Evolutionary conservation across 331 rosid genomes (phyloP).

Genomic region (Saraca asoca): DNA sequence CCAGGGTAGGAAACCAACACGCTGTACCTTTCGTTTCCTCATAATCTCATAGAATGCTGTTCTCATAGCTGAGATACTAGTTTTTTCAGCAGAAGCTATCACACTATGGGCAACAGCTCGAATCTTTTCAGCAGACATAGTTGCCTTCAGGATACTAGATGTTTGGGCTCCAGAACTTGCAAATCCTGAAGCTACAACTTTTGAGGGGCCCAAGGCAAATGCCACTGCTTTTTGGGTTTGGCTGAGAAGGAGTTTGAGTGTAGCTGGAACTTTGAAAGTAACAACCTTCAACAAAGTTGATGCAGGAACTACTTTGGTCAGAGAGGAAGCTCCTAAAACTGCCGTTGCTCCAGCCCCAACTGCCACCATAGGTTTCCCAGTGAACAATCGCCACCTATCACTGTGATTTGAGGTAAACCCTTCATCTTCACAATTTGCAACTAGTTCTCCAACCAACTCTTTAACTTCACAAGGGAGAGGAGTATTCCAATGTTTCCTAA

Average conservation of each 20-base stretch:
- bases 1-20: constrained; percentile 69
- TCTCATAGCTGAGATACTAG: constrained; percentile 80
- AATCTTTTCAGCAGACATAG: constrained; percentile 73
- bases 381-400: constrained; percentile 48
- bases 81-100: constrained; percentile 77
- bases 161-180: constrained; percentile 66
- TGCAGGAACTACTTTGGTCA: constrained; percentile 69
- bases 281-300: constrained; percentile 63
- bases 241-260: constrained; percentile 55
- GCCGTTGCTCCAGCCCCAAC: constrained; percentile 89
- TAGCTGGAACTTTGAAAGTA: constrained; percentile 61
- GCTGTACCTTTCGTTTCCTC: constrained; percentile 60
- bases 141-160: constrained; percentile 59
- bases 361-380: constrained; percentile 69
- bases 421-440: constrained; percentile 45
- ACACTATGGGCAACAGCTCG: constrained; percentile 65
- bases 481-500: constrained; percentile 78
- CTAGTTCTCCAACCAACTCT: constrained; percentile 56
- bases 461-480: constrained; percentile 60
- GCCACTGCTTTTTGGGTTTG: constrained; percentile 59
- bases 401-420: constrained; percentile 38
- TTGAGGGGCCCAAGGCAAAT: constrained; percentile 60
- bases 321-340: constrained; percentile 73
- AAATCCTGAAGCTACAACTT: constrained; percentile 55
- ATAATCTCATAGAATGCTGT: constrained; percentile 81